Base-by-base conservation (phyloP, 2,329 filamentous ascomycete genomes). In the Mollisia scopiformis region DNA sequence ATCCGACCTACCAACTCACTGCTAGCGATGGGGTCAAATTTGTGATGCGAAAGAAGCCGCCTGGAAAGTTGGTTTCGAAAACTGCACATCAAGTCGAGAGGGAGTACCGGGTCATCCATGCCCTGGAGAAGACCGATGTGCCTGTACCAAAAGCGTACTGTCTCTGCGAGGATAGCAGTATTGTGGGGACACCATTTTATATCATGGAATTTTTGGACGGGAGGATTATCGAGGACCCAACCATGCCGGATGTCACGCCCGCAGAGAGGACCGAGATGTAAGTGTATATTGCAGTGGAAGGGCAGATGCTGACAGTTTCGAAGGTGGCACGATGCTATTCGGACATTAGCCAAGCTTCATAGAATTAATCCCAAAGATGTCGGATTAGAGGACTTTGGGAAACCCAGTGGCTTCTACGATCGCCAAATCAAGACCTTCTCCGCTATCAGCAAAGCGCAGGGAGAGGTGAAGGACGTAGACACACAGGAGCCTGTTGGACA, bases 11-110 rank as follows among this genome's bases (percentile, higher is more conserved):
- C 79, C 92, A 94, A 72, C 83, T 98, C 72, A 96, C 88, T 16
- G 88, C 88, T 55, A 82, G 86, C 66, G 82, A 87, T 73, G 86
- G 88, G 55, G 76, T 80, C 68, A 87, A 88, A 73, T 97, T 89
- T 78, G 95, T 99, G 33, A 85, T 98, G 80, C 92, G 95, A 75
- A 98, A 99, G 84, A 98, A 98, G 79, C 95, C 95, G 0, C 94
- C 95, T n/a, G 95, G 95, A 66, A 88, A 89, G 78, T 88, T 99
- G 39, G 84, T 98, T 53, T 97, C 92, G 70, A 92, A 93, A 79
- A 94, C 94, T 2, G 95, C 95, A 10, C 95, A 99, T 80, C 91
- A 94, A 75, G 94, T 99, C 72, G 95, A 99, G 79, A 90, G 95
- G 70, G 95, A 99, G 78, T 95, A 95, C 79, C 88, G 89, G 71